Conservation (phyloP, 495 filamentous ascomycete species). For the Xylaria scruposa region DNA sequence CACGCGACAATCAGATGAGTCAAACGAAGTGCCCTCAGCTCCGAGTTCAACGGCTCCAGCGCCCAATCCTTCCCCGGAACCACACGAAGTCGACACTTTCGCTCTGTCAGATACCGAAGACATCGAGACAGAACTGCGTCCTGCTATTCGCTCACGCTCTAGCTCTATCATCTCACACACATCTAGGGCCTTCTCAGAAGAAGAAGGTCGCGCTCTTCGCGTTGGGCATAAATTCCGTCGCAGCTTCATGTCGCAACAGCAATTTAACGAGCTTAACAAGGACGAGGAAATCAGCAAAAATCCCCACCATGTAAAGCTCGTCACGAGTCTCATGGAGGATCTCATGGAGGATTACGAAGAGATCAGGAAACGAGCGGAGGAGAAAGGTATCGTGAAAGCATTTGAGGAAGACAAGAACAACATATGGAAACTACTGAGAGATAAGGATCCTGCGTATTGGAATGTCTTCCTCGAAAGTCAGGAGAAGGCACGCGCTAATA, state of each 20-base stretch:
- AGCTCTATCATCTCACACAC: slow-evolving; percentile 81
- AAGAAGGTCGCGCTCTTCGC: slow-evolving; percentile 89
- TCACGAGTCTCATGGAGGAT: slow-evolving; percentile 69
- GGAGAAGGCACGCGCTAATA: slow-evolving; percentile 68
- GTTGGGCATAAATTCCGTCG: slow-evolving; percentile 81
- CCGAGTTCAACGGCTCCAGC: slow-evolving; percentile 48
- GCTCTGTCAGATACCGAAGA: slow-evolving; percentile 49
- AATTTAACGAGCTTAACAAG: slow-evolving; percentile 50
- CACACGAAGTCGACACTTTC: slow-evolving; percentile 38
- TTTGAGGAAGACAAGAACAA: slow-evolving; percentile 64
- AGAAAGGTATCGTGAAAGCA: slow-evolving; percentile 62
- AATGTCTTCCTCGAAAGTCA: slow-evolving; percentile 70
- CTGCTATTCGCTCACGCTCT: slow-evolving; percentile 64
- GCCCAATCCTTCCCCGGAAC: slow-evolving; percentile 31
- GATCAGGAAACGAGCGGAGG: slow-evolving; percentile 60
- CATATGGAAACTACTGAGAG: slow-evolving; percentile 56
- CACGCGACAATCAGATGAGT: slow-evolving; percentile 66
- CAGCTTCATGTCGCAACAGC: slow-evolving; percentile 55
- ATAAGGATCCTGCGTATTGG: slow-evolving; percentile 66
- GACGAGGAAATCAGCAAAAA: slow-evolving; percentile 60
- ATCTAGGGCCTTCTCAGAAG: slow-evolving; percentile 77
- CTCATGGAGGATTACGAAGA: slow-evolving; percentile 63
- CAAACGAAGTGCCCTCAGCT: slow-evolving; percentile 40
- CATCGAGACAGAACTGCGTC: slow-evolving; percentile 43
- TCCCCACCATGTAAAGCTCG: slow-evolving; percentile 58